Base-by-base conservation (phyloP, 2,329 filamentous ascomycete genomes). In the Cladosporium sp. region DNA sequence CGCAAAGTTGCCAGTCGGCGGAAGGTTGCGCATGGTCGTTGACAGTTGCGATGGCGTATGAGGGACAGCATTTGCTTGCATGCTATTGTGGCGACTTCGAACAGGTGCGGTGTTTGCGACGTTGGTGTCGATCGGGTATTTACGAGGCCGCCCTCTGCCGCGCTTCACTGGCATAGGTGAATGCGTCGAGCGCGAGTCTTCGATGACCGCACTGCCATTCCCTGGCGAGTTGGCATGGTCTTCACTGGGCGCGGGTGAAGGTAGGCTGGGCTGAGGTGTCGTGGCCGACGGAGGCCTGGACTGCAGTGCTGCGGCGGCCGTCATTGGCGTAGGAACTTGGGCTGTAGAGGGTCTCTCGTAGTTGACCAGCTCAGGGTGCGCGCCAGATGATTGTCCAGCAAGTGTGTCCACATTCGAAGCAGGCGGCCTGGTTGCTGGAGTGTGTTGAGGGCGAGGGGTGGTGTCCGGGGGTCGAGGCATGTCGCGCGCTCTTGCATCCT, bases 181-280 rank as follows among this genome's bases (percentile, higher is more conserved):
- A 40, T 40, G 38, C 6, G 38, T 40, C 30, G 30, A 34, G 30
- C 30, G 8, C 11, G 30, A 12, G 9, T 20, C 22, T 7, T 19
- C 25, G 5, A 45, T 15, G 38, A 43, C 30, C 5, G 11, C 8
- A 34, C 11, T 34, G 20, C 9, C 17, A 17, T 15, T 47, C 12
- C 17, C 40, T n/a, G 52, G 40, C 17, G 40, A 38, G 30, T 38
- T n/a, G n/a, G 28, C 52, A 37, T 47, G 52, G 5, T 86, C 84
- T 63, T 88, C 82, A 68, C 84, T 88, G 11, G 83, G 80, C 12
- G 84, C 80, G 34, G 86, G 85, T 14, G 87, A 87, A 6, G 84
- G 83, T 51, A 88, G 77, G 19, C 82, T 75, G 45, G 58, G 61
- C 5, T 49, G 55, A 2, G 34, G 30, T 28, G 28, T 20, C 11